Conservation (phyloP, 169 alveolate species). For the Sarcocystis neurona region DNA sequence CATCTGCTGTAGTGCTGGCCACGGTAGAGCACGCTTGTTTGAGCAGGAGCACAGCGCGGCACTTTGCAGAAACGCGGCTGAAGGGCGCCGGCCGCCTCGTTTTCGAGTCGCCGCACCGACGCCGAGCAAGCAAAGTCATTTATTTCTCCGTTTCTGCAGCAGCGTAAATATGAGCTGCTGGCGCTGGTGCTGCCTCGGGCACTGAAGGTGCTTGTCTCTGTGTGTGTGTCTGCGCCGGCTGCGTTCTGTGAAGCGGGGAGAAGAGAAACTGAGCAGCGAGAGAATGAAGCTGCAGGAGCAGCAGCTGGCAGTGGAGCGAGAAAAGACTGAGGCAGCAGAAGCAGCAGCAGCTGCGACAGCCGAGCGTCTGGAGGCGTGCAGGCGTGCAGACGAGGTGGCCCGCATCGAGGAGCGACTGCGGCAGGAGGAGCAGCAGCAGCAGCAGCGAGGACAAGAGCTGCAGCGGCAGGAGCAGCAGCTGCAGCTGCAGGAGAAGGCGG, state of each 20-base stretch:
- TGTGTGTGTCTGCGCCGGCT: neutral
- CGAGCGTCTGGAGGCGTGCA: constrained; percentile 12
- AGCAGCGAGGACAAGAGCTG: constrained; percentile 23
- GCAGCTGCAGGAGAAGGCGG: neutral
- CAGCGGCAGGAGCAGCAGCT: neutral
- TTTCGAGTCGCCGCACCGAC: too few species aligned
- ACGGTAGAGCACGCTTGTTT: too few species aligned
- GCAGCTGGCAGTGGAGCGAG: neutral
- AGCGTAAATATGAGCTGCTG: too few species aligned
- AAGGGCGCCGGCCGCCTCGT: too few species aligned
- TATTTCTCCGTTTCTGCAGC: too few species aligned
- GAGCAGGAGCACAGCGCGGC: too few species aligned
- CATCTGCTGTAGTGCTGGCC: too few species aligned
- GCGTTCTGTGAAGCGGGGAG: neutral
- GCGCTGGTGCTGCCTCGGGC: too few species aligned
- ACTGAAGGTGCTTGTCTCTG: neutral
- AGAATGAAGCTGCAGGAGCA: neutral
- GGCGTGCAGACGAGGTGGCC: neutral
- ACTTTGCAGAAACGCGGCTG: too few species aligned
- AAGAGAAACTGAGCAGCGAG: neutral
- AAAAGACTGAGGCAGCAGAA: constrained; percentile 11
- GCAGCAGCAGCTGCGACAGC: too few species aligned
- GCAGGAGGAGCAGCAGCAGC: neutral
- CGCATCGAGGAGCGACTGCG: too few species aligned
- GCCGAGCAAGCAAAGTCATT: too few species aligned